phyloP scores from a whole-genome alignment of 768 basidiomycete genomes.

The Sporobolomyces phaffii region DNA sequence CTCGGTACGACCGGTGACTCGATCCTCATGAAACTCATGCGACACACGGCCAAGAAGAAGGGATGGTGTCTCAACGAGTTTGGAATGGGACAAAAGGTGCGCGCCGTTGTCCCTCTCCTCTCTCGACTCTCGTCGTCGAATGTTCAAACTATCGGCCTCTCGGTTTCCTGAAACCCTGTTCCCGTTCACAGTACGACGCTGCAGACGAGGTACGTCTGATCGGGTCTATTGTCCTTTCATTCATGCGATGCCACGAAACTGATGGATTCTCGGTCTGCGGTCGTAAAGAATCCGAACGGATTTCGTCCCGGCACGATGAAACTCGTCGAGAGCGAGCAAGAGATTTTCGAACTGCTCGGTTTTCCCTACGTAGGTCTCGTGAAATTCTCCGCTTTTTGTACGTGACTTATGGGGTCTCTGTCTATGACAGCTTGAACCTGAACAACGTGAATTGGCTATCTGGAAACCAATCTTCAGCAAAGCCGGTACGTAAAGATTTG shows the following conservation, averaged over 20 bases:
- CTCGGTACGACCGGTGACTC: conserved; percentile 34
- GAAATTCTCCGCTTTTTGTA: not conserved
- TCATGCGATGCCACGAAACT: no score
- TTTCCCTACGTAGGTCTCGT: conserved; percentile 21
- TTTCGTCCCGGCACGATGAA: conserved; percentile 26
- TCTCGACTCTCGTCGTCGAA: not conserved
- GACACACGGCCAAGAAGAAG: conserved; percentile 25
- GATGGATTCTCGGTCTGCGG: no score
- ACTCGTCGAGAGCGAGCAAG: conserved; percentile 32
- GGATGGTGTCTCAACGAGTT: conserved; percentile 35
- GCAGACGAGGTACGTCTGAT: conserved; percentile 25
- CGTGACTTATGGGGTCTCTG: not conserved
- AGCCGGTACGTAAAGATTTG: not conserved
- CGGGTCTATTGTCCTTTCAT: no score
- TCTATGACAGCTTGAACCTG: conserved; percentile 11
- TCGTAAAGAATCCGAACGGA: conserved; percentile 35
- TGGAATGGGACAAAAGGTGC: conserved; percentile 31
- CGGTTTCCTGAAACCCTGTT: no score
- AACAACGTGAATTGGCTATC: conserved; percentile 16
- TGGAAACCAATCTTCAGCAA: conserved; percentile 3
- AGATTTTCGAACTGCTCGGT: conserved; percentile 36
- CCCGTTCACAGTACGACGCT: not conserved
- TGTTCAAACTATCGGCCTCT: no score
- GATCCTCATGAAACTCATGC: conserved; percentile 32
- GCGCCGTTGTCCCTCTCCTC: not conserved